Base-by-base conservation (phyloP, 768 basidiomycete species). In the Pleurotus tuoliensis region DNA sequence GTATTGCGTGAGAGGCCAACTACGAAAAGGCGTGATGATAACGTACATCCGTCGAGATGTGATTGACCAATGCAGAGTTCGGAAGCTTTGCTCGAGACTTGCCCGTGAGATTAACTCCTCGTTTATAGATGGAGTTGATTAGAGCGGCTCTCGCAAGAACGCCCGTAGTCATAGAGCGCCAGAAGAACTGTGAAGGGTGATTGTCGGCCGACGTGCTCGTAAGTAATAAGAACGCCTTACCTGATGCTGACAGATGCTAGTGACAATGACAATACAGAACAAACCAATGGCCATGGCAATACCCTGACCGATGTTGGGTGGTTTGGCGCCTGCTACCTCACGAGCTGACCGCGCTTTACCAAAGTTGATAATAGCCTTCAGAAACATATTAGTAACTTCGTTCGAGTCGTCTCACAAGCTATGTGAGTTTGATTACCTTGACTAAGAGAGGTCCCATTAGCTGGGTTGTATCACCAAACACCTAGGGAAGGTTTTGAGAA, bases 121-220 rank as follows among this genome's bases (percentile, higher is more conserved):
- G 83, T 60, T 86, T 82, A 71, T 90, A 92, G 18, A 91, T 80
- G 0, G 82, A 82, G 41, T 80, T 79, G 49, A 88, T 89, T 24
- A 92, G 73, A 9, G 87, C 82, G 0, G 81, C 81, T 56, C 89
- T 78, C 0, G 81, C 78, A 22, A 89, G 71, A 3, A 87, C 79
- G 22, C 90, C 89, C 0, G 82, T 81, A 22, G 75, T 70, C 82
- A 87, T 87, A 4, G 83, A 82, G 43, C 83, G 75, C 77, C 83
- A 85, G 73, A 90, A 89, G 71, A 86, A 90, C 78, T 84, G 57
- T 22, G 24, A 55, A 59, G 30, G 9, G 55, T 57, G 56, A 25
- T 9, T 9, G 30, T 34, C 30, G 30, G 30, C 30, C 30, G 30
- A 34, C 30, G 30, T 34, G 8, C 30, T 34, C 7, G 9, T 34